Conservation (phyloP, 768 basidiomycete genomes). For the Porpolomopsis calyptriformis region DNA sequence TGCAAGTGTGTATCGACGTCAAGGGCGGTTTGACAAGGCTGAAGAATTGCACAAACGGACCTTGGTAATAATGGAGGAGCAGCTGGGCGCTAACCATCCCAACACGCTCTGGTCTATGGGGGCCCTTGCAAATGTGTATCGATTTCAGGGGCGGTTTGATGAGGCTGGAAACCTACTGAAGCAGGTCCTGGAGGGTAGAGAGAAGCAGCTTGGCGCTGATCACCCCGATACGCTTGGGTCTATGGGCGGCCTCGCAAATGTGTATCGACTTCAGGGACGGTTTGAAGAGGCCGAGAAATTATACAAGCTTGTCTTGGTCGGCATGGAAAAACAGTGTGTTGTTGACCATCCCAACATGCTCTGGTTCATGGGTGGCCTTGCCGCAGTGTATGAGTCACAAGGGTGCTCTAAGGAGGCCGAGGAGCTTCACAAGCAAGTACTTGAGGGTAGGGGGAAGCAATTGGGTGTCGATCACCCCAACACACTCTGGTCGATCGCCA, state of each 20-base stretch:
- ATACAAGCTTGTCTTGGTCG: background rate
- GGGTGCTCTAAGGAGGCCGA: background rate
- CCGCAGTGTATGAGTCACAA: background rate
- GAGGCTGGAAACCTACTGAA: background rate
- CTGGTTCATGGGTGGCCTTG: background rate
- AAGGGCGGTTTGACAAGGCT: background rate
- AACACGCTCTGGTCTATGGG: background rate
- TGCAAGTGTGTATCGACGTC: background rate
- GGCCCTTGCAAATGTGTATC: background rate
- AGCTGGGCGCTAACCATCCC: background rate
- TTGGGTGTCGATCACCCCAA: background rate
- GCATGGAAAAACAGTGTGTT: background rate
- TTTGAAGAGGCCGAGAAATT: background rate
- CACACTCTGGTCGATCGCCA: background rate
- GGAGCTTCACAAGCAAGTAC: background rate
- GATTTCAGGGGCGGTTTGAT: background rate
- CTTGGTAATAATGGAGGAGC: background rate
- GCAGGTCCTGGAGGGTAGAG: background rate
- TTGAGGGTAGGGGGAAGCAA: background rate
- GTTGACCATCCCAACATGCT: background rate
- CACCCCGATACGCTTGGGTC: background rate
- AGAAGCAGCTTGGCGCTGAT: background rate
- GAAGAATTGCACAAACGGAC: background rate
- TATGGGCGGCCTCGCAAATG: background rate
- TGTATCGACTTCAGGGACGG: background rate